Evolutionary conservation across 108 stramenopile genomes (phyloP), one percentile per base, ranked within the genome.

Genomic region (Stephanodiscus triporus): DNA sequence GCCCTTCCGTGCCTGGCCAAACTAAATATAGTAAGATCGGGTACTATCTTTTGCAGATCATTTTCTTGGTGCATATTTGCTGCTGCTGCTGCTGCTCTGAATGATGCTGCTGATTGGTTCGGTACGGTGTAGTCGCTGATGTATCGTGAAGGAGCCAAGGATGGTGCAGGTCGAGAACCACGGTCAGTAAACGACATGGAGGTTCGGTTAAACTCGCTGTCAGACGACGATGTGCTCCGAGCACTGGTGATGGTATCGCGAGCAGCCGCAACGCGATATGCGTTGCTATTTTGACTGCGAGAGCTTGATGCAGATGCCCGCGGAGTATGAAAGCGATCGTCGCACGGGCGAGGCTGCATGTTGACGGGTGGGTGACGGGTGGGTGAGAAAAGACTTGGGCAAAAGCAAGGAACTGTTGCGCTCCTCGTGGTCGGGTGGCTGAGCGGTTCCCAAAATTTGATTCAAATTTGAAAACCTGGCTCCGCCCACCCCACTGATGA

Each of bases 1-100:
- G 78, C 48, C 24, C 86, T 57, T 58, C 84, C 84, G 73, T 90
- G 89, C 45, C 89, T 51, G 6, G 89, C 88, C 20, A 81, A 73
- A 66, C 77, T 82, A 55, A 90, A 89, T 14, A 89, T 72, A 68
- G 89, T 47, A 9, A 27, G 20, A 16, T 5, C 22, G 23, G 8
- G 36, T 36, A 38, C 16, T 8, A 22, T 65, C 19, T 49, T 49
- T 49, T 16, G n/a, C 16, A 7, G 48, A 16, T 49, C 48, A 49
- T 49, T n/a, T n/a, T 49, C 48, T 49, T 7, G 2, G 48, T 49
- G 48, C 48, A 2, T 49, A 49, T 19, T 49, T 7, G 16, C 19
- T 49, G 48, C 48, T 49, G 48, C 19, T 49, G 16, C 19, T 49
- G 19, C n/a, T 34, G 32, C 32, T 34, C 4, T 34, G 32, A 5